These are phyloP conservation scores for Gaertneriomyces sp. DNA, from an alignment of 192 early-diverging fungal species.

Conservation along the genomic window DNA sequence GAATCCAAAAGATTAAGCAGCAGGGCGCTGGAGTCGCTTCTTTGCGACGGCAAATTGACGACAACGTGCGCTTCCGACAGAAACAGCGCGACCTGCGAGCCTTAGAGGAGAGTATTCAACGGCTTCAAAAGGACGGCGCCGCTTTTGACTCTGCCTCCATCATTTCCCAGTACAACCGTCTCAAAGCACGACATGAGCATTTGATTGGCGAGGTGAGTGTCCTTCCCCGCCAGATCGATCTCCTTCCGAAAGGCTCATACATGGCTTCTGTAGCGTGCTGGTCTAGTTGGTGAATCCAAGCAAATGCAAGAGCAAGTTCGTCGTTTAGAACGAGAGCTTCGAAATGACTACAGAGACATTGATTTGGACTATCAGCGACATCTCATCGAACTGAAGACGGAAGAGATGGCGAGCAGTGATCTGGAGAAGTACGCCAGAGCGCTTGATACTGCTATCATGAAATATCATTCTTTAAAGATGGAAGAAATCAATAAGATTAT, in stretches of 20 bases:
- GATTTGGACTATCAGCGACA: slow-evolving; percentile 65
- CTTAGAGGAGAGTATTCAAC: slow-evolving; percentile 34
- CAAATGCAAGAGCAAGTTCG: slow-evolving; percentile 75
- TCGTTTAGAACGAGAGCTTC: slow-evolving; percentile 58
- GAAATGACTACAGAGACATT: slow-evolving; percentile 72
- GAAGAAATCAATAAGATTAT: slow-evolving; percentile 96
- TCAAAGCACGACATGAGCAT: slow-evolving; percentile 39
- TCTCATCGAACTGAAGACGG: slow-evolving; percentile 69
- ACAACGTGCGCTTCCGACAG: slow-evolving; percentile 49
- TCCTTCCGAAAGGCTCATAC: not conserved
- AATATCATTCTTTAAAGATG: slow-evolving; percentile 92
- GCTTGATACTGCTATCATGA: slow-evolving; percentile 76
- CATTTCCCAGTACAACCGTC: slow-evolving; percentile 20
- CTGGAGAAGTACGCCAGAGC: slow-evolving; percentile 82
- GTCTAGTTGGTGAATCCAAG: slow-evolving; percentile 68
- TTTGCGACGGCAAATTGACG: slow-evolving; percentile 34
- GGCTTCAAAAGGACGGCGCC: slow-evolving; percentile 38
- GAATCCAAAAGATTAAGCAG: slow-evolving; percentile 40
- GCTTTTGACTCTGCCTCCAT: slow-evolving; percentile 28
- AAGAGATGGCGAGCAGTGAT: slow-evolving; percentile 75
- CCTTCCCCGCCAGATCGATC: not conserved
- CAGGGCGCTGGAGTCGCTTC: slow-evolving; percentile 25
- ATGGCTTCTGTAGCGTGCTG: slow-evolving; percentile 42
- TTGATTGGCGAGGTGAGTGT: slow-evolving; percentile 29
- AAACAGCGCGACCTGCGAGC: slow-evolving; percentile 37